Evolutionary conservation across 495 filamentous ascomycete species (phyloP), one percentile per base, ranked within the genome.

Genomic region (Hypoxylon intermedium): DNA sequence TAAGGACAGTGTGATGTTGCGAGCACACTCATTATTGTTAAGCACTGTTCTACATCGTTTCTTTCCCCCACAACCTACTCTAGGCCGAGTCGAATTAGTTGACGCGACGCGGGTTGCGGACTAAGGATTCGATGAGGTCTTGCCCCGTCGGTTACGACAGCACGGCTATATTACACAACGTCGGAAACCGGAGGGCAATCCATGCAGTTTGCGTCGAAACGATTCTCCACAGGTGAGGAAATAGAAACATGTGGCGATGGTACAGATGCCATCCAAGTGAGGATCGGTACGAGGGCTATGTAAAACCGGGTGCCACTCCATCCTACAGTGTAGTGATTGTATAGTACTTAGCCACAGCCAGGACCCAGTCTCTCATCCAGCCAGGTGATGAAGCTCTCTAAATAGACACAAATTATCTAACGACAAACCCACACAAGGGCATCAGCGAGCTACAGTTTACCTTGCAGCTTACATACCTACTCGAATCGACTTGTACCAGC

Each of bases 71-170:
- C 3, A n/a, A n/a, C n/a, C n/a, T 12, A 9, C 26, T 6, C 48
- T 11, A 3, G n/a, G n/a, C 38, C 37, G 30, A 50, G 19, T 31
- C 9, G 16, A 38, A 28, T 42, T 38, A 41, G 56, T 53, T 51
- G 34, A 51, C 55, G 38, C 55, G 41, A 41, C 31, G 31, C 56
- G 48, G 30, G 5, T n/a, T 46, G 34, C 56, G 56, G 48, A 50
- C 15, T 24, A 60, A 52, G 41, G 54, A 58, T 50, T 50, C 16
- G 7, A 57, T 23, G 37, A 49, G n/a, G 36, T 13, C n/a, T 18
- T 13, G 11, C 7, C 15, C 2, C n/a, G 34, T 47, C n/a, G 33
- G 42, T 41, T 43, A 26, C 33, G 38, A 7, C n/a, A 12, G 7
- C 9, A 4, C 13, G 12, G 31, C 31, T 13, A 13, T 21, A 30